A percentile compares a stretch with the other conserved stretches of the same genome.
phyloP scores from a whole-genome alignment of 2,329 filamentous ascomycete species.

The Penicillium sp. region DNA sequence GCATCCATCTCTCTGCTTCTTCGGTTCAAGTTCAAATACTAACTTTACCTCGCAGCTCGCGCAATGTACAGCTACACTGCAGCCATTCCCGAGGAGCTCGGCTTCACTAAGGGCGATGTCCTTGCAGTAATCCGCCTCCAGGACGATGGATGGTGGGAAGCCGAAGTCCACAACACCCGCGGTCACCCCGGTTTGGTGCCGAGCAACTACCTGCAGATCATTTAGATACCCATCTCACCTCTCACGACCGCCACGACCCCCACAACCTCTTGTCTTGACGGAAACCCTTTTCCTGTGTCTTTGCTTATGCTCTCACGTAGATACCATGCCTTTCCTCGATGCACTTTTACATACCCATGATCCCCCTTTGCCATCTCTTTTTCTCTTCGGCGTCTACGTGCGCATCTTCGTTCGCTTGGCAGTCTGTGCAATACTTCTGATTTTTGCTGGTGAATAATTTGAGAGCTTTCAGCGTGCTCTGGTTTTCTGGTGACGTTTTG shows the following conservation, averaged over 20 bases:
- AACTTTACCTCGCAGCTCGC: constrained; percentile 57
- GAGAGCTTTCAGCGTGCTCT: constrained; percentile 14
- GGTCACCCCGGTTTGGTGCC: constrained; percentile 55
- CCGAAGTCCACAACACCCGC: constrained; percentile 67
- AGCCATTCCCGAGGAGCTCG: constrained; percentile 89
- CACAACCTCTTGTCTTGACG: constrained; percentile 18
- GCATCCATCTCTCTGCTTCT: constrained; percentile 35
- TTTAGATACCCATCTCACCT: constrained; percentile 32
- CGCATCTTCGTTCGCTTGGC: constrained; percentile 7
- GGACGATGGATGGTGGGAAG: constrained; percentile 99
- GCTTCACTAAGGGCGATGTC: constrained; percentile 87
- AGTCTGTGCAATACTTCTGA: constrained; percentile 9
- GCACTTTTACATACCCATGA: constrained; percentile 20
- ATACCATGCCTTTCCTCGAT: constrained; percentile 18
- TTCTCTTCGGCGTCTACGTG: constrained; percentile 7
- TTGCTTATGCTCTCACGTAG: constrained; percentile 17
- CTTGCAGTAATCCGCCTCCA: constrained; percentile 83
- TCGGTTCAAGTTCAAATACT: not conserved
- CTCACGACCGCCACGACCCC: constrained; percentile 27
- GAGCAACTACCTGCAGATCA: constrained; percentile 62
- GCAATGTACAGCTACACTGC: constrained; percentile 92
- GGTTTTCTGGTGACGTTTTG: constrained; percentile 2
- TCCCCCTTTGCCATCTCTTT: constrained; percentile 11
- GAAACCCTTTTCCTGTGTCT: constrained; percentile 9
- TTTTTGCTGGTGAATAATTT: constrained; percentile 6